These are phyloP conservation scores for bread wheat (Triticum aestivum) DNA, from an alignment of 176 grass and related monocot genomes.

Conservation along the genomic window IWGSC_CS_RefSeq_v2.1 NC_057806.1:17791129-17791628, in stretches of 20 bases:
- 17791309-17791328: background rate
- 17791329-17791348: background rate
- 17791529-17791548: background rate
- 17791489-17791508: background rate
- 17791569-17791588: slow-evolving; percentile 6
- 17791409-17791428: background rate
- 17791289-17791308: background rate
- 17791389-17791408: background rate
- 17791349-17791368: background rate
- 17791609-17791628: slow-evolving; percentile 83
- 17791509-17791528: background rate
- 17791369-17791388: too few species aligned
- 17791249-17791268: slow-evolving; percentile 73
- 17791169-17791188: slow-evolving; percentile 35
- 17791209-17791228: slow-evolving; percentile 47
- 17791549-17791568: background rate
- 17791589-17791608: slow-evolving; percentile 30
- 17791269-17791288: slow-evolving; percentile 45
- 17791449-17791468: background rate
- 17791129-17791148: slow-evolving; percentile 18
- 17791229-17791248: slow-evolving; percentile 73
- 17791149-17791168: slow-evolving; percentile 35
- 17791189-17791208: slow-evolving; percentile 53
- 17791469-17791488: slow-evolving; percentile 8
- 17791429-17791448: background rate